Percentiles rank a stretch among this genome's conserved stretches.
phyloP scores from a whole-genome alignment of 352 stramenopile genomes.

The Phytophthora boehmeriae region DNA sequence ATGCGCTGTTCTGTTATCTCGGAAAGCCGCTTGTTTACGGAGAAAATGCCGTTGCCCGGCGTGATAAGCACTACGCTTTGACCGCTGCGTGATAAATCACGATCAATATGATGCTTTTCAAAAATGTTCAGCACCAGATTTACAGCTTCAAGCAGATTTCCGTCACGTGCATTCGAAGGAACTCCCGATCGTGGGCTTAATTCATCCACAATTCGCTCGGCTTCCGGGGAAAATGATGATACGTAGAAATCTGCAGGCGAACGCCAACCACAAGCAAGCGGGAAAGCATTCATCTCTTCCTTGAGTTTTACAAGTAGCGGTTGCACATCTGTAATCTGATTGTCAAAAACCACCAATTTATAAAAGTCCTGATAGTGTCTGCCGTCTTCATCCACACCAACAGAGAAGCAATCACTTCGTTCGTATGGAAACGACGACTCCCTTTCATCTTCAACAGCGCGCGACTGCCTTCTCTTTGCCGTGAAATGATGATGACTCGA shows the following conservation, averaged over 20 bases:
- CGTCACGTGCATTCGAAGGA: constrained; percentile 74
- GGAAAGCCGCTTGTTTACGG: constrained; percentile 94
- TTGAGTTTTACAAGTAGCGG: constrained; percentile 77
- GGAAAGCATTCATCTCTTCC: constrained; percentile 78
- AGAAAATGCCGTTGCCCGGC: constrained; percentile 96
- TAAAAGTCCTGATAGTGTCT: constrained; percentile 88
- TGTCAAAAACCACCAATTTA: constrained; percentile 84
- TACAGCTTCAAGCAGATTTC: constrained; percentile 98
- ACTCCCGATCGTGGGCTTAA: constrained; percentile 42
- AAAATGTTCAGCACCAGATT: constrained; percentile 99
- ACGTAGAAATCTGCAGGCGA: constrained; percentile 52
- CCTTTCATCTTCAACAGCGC: constrained; percentile 30
- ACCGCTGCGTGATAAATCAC: constrained; percentile 95
- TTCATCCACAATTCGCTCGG: constrained; percentile 19
- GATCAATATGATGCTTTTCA: constrained; percentile 98
- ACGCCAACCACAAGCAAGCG: constrained; percentile 68
- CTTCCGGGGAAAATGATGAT: constrained; percentile 27
- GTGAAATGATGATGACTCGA: constrained; percentile 25
- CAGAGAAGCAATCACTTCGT: constrained; percentile 64
- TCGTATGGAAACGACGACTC: constrained; percentile 72
- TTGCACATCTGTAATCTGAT: constrained; percentile 67
- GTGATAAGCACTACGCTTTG: constrained; percentile 97
- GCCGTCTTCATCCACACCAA: constrained; percentile 79
- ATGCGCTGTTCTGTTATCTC: constrained; percentile 99
- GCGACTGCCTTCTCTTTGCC: constrained; percentile 24